Base-by-base conservation (phyloP, 148 eudicot species). In the Camellia granthamiana region DNA sequence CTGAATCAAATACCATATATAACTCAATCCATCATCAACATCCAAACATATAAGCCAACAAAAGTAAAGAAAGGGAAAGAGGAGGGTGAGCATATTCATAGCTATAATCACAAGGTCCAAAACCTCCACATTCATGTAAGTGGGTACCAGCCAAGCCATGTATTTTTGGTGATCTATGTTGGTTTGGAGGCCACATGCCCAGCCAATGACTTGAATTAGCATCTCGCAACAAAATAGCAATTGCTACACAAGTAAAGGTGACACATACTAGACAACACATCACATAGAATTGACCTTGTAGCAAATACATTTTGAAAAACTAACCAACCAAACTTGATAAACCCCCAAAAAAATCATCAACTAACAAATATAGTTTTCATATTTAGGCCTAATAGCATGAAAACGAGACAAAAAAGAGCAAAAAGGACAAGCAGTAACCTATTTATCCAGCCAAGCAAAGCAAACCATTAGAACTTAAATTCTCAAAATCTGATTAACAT, bases 1-100 rank as follows among this genome's bases (percentile, higher is more conserved):
- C 97, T 93, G 97, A 92, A 95, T 83, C 91, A 93, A 88, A 90
- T 91, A 95, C 81, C 91, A 91, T 78, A 70, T 80, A 80, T 81
- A 90, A 78, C 90, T 90, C 72, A 90, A 95, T 88, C 80, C 89
- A 85, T 87, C 87, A 87, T 83, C 81, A 86, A 85, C 80, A 78
- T 47, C 83, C 78, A 87, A 87, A 47, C 81, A 87, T 30, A 77
- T 21, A 41, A 87, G 44, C 5, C 5, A 78, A 81, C 42, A 42
- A 69, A 81, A 67, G 23, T 18, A 42, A 78, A 16, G 38, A 4
- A 9, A 12, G 47, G 66, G 38, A 1, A 30, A 30, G 38, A 30
- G 38, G 38, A 1, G 38, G 38, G 38, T 30, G 38, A 30, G 38
- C 38, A 30, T 30, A 30, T 30, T 30, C 38, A 30, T 30, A 30